Evolutionary conservation across 176 grass and related monocot species (phyloP).

Genomic region (Bothriochloa decipiens): DNA sequence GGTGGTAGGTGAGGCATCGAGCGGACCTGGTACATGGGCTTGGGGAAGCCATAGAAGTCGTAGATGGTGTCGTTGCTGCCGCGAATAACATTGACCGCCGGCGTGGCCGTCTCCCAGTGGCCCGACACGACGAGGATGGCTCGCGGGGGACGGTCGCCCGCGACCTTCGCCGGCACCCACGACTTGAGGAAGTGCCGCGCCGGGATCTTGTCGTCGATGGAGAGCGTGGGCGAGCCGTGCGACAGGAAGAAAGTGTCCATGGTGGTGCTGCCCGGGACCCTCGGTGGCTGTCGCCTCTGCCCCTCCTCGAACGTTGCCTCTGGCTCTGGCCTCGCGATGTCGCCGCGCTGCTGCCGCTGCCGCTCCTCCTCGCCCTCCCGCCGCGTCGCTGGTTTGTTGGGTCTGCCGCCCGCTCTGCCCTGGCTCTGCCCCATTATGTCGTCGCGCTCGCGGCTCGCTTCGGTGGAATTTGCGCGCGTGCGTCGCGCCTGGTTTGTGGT

Average conservation of each 20-base stretch:
- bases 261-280: too few species aligned
- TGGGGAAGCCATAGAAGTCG: too few species aligned
- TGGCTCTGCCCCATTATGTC: conserved; percentile 6
- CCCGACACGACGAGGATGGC: conserved; percentile 78
- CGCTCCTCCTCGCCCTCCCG: not conserved
- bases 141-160: conserved; percentile 41
- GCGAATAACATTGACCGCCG: conserved; percentile 21
- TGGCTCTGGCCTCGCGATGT: too few species aligned
- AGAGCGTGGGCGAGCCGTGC: too few species aligned
- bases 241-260: too few species aligned
- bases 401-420: not conserved
- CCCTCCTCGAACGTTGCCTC: too few species aligned
- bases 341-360: too few species aligned
- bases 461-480: not conserved
- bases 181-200: conserved; percentile 74
- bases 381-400: not conserved
- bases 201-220: conserved; percentile 68
- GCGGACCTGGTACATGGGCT: too few species aligned
- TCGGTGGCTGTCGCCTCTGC: too few species aligned
- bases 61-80: too few species aligned
- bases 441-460: not conserved
- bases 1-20: too few species aligned
- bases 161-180: conserved; percentile 58
- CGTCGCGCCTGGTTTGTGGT: not conserved
- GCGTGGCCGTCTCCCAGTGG: conserved; percentile 74